These are phyloP conservation scores for Elsinoe australis DNA, from an alignment of 2,329 filamentous ascomycete species.

Conservation along the genomic window DNA sequence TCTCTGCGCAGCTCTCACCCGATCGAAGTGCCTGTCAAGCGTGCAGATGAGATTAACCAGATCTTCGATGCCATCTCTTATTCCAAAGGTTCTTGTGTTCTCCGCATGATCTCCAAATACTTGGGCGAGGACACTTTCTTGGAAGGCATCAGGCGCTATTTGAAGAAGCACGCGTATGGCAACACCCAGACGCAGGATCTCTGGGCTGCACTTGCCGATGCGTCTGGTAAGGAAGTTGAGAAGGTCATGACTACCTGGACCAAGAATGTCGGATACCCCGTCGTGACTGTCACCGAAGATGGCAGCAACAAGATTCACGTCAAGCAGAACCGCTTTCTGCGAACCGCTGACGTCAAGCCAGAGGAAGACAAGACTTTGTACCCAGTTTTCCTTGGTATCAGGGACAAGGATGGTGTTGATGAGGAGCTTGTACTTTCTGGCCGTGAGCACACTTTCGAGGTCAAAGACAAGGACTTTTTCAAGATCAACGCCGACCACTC, in stretches of 20 bases:
- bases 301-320: constrained; percentile 65
- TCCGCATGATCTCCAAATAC: constrained; percentile 96
- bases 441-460: constrained; percentile 68
- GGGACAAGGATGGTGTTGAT: constrained; percentile 74
- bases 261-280: constrained; percentile 89
- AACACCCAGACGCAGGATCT: constrained; percentile 89
- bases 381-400: constrained; percentile 80
- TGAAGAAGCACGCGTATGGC: constrained; percentile 94
- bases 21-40: constrained; percentile 92
- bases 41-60: constrained; percentile 92
- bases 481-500: constrained; percentile 95
- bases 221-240: constrained; percentile 83
- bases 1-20: constrained; percentile 91
- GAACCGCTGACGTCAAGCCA: constrained; percentile 85
- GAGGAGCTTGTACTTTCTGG: constrained; percentile 63
- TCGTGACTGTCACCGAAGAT: constrained; percentile 76
- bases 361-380: constrained; percentile 85
- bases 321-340: constrained; percentile 90
- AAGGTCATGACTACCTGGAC: constrained; percentile 95
- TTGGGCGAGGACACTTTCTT: constrained; percentile 88
- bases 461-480: constrained; percentile 79
- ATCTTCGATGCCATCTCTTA: constrained; percentile 98
- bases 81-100: constrained; percentile 89
- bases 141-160: constrained; percentile 80
- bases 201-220: constrained; percentile 79